Evolutionary conservation across 176 grass and related monocot genomes (phyloP).

Genomic region (Puya raimondii): DNA sequence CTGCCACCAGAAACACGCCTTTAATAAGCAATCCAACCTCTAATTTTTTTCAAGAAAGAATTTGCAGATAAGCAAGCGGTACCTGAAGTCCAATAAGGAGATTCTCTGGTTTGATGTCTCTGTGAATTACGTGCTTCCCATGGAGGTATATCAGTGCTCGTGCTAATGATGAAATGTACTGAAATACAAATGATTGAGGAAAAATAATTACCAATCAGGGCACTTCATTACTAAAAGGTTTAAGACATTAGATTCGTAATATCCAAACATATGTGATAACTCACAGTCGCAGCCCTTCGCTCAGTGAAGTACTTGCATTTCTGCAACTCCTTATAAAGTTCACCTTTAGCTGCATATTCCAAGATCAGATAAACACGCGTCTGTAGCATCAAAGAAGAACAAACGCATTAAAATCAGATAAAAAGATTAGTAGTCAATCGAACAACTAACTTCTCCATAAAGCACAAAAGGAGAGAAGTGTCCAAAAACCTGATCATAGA

Average conservation of each 20-base stretch:
- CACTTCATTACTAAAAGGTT: not conserved
- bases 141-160: slow-evolving; percentile 81
- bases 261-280: slow-evolving; percentile 9
- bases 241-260: not conserved
- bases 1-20: slow-evolving; percentile 18
- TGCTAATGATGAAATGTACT: slow-evolving; percentile 85
- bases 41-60: not conserved
- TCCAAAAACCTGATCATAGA: slow-evolving; percentile 75
- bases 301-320: slow-evolving; percentile 82
- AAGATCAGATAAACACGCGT: slow-evolving; percentile 86
- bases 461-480: not conserved
- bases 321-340: slow-evolving; percentile 90
- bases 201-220: slow-evolving; percentile 12
- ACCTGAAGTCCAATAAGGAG: slow-evolving; percentile 75
- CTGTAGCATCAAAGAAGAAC: slow-evolving; percentile 23
- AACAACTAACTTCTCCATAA: not conserved
- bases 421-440: not conserved
- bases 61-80: slow-evolving; percentile 1
- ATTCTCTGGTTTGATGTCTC: slow-evolving; percentile 98
- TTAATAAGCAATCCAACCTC: not conserved
- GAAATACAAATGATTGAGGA: slow-evolving; percentile 5
- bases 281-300: slow-evolving; percentile 72
- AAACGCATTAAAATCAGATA: slow-evolving; percentile 11
- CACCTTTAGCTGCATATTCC: slow-evolving; percentile 86
- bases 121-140: slow-evolving; percentile 83